Evolutionary conservation across 2,329 filamentous ascomycete species (phyloP), one percentile per base, ranked within the genome.

Genomic region (Lomentospora prolificans): DNA sequence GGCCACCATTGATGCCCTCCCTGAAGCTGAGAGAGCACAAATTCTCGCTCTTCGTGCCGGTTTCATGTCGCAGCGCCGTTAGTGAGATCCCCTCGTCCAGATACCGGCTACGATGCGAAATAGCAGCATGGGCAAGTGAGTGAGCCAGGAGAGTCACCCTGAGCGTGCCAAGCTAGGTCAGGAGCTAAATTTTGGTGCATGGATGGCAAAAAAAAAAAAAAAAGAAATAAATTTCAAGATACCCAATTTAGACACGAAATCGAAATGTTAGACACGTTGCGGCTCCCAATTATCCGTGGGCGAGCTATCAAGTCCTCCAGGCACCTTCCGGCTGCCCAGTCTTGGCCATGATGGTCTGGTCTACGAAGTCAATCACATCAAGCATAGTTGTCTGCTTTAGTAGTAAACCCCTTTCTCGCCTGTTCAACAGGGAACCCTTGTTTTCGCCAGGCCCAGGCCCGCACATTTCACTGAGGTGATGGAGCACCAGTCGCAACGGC

Each of bases 1-100:
- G 64, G 79, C 88, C 57, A 82, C 89, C 57, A 90, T 97, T 62
- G 86, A 92, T 66, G 80, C 83, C 64, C 74, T 96, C 51, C 84
- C 87, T 4, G 86, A 89, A 36, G 80, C 81, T 19, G 86, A 94
- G 64, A 79, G 87, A 55, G 80, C 81, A 58, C 90, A 96, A 69
- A 86, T 97, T 56, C 79, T 96, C 73, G 77, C 85, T 36, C 73
- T 96, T 56, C 79, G 90, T 55, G 84, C 86, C 60, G 78, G 80
- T 56, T 77, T 89, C 62, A 74, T 75, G 58, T 65, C 63, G 14
- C 72, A 74, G 57, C 62, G 68, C 25, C 56, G 52, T 3, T 51
- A 55, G 19, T n/a, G 27, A 33, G 30, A 6, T 33, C 12, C 25
- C 14, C 7, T 50, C 7, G 6, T 41, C 19, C n/a, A 17, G 3